Conservation (phyloP, 371 early-diverging fungal species). For the Actinomortierella ambigua region DNA sequence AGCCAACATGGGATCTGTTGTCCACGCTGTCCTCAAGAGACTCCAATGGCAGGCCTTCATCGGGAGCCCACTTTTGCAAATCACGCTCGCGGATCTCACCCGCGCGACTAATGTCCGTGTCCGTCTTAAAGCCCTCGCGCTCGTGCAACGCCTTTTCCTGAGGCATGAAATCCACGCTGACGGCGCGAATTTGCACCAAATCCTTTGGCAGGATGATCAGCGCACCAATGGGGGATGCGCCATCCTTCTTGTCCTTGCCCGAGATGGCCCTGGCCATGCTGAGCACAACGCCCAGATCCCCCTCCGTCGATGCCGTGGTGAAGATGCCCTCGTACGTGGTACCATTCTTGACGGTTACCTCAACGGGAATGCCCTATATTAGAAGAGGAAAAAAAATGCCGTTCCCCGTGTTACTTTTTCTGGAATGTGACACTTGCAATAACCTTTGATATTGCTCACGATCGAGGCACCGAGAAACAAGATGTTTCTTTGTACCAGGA, state of each 20-base stretch:
- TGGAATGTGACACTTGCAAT: too few relatives aligned
- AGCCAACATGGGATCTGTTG: constrained; percentile 49
- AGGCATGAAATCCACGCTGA: constrained; percentile 61
- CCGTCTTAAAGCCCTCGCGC: constrained; percentile 84
- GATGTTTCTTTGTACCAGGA: background rate
- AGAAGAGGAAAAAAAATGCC: background rate
- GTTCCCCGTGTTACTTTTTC: background rate
- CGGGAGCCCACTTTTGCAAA: constrained; percentile 87
- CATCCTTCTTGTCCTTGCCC: constrained; percentile 56
- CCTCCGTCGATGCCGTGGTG: constrained; percentile 73
- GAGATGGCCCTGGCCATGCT: constrained; percentile 62
- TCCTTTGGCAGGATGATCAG: constrained; percentile 77
- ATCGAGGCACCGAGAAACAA: background rate
- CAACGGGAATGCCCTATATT: constrained; percentile 75
- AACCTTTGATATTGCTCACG: background rate
- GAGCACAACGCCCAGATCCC: constrained; percentile 81
- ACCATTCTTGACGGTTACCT: constrained; percentile 70
- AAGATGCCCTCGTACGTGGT: constrained; percentile 78
- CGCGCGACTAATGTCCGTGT: constrained; percentile 81
- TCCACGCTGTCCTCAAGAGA: constrained; percentile 54
- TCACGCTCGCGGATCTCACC: constrained; percentile 77
- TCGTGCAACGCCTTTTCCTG: constrained; percentile 44
- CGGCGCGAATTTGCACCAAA: constrained; percentile 63
- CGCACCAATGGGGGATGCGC: constrained; percentile 46
- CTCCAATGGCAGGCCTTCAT: constrained; percentile 48